Conservation (phyloP, 140 eudicot genomes). For the Stevia rebaudiana region DNA sequence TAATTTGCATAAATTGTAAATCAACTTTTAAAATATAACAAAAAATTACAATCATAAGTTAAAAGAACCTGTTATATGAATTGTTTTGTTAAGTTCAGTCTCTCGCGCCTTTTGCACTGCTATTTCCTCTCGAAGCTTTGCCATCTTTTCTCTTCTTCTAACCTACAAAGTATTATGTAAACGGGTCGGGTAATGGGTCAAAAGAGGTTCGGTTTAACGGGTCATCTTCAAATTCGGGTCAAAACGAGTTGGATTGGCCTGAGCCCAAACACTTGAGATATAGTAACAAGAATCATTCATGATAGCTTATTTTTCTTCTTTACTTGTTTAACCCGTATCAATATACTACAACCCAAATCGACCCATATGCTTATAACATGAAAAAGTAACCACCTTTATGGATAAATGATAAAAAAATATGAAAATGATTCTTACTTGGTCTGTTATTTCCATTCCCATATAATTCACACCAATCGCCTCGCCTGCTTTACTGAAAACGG, state of each 20-base stretch:
- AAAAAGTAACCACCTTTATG: background rate
- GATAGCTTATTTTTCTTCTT: background rate
- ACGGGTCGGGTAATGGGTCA: background rate
- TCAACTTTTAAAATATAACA: background rate
- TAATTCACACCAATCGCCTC: conserved; percentile 86
- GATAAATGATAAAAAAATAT: background rate
- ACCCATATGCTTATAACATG: background rate
- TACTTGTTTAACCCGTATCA: background rate
- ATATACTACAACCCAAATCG: background rate
- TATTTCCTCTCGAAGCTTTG: conserved; percentile 83
- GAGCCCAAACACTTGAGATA: background rate
- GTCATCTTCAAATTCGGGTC: background rate
- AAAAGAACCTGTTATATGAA: conserved; percentile 78
- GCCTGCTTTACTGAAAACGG: conserved; percentile 75
- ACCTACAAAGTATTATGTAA: conserved; percentile 58
- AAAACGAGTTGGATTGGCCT: background rate
- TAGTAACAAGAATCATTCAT: no score
- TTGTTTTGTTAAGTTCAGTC: conserved; percentile 91
- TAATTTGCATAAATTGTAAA: background rate
- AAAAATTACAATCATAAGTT: background rate
- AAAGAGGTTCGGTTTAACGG: background rate
- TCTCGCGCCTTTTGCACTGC: conserved; percentile 92
- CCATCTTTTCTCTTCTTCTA: conserved; percentile 76
- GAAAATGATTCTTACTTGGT: conserved; percentile 49
- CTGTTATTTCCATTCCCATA: conserved; percentile 96